Percentiles rank a stretch among this genome's conserved stretches.
Evolutionary conservation across 352 stramenopile species (phyloP).

Genomic region (Peronospora farinosa): DNA sequence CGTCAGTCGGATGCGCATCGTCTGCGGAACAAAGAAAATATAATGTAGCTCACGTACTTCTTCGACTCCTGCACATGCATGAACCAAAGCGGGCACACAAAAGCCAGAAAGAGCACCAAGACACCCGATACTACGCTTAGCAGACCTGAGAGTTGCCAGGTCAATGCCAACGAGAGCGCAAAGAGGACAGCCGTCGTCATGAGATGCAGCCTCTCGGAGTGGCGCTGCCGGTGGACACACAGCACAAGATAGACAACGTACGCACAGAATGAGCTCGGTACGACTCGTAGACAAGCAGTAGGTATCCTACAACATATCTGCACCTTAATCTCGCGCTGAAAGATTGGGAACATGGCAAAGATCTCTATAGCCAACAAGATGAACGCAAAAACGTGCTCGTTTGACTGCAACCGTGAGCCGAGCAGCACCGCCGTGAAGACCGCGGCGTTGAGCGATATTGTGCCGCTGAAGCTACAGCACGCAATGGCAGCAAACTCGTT

Average conservation of each 20-base stretch:
- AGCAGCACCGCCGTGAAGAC: conserved; percentile 90
- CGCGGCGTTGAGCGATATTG: conserved; percentile 88
- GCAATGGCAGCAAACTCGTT: conserved; percentile 6
- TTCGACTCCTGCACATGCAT: conserved; percentile 89
- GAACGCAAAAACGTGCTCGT: conserved; percentile 89
- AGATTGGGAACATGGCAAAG: conserved; percentile 87
- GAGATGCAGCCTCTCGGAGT: conserved; percentile 65
- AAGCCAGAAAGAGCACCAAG: conserved; percentile 75
- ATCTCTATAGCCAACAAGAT: conserved; percentile 87
- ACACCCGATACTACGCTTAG: conserved; percentile 55
- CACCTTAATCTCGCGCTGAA: conserved; percentile 81
- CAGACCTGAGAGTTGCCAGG: conserved; percentile 65
- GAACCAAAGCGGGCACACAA: conserved; percentile 87
- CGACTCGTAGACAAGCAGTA: background rate
- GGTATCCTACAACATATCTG: background rate
- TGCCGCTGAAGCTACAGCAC: conserved; percentile 67
- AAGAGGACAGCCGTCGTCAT: conserved; percentile 67
- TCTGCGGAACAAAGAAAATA: conserved; percentile 9
- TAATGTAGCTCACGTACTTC: conserved; percentile 51
- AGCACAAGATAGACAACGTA: conserved; percentile 4
- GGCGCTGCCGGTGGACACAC: conserved; percentile 23
- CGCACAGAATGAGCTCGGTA: conserved; percentile 4
- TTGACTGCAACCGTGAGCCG: conserved; percentile 84
- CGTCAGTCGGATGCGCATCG: conserved; percentile 23
- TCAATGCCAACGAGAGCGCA: conserved; percentile 55